Conservation (phyloP, 257 asterid species). For the Capsicum pubescens region DNA sequence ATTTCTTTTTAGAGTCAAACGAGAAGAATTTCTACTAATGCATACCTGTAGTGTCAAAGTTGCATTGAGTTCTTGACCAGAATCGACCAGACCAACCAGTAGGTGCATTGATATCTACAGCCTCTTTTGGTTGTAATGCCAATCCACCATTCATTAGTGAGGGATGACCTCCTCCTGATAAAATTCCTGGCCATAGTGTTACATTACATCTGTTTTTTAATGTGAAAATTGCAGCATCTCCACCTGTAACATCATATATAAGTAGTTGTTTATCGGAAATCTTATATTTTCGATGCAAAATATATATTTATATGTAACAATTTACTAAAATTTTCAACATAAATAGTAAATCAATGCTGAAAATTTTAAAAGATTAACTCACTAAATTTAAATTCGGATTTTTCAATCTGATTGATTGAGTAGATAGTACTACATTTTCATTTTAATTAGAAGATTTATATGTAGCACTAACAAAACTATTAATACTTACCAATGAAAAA, state of each 20-base stretch:
- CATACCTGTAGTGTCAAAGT: conserved; percentile 53
- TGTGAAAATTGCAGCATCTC: conserved; percentile 50
- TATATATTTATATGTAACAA: no score
- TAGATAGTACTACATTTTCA: neutral
- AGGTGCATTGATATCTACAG: conserved; percentile 43
- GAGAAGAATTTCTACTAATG: no score
- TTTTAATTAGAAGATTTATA: neutral
- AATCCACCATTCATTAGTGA: conserved; percentile 56
- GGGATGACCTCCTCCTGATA: conserved; percentile 53
- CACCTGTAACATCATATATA: neutral
- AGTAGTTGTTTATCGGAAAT: neutral
- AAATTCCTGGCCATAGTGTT: conserved; percentile 68
- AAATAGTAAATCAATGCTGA: no score
- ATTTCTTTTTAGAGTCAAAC: no score
- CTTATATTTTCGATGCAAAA: no score
- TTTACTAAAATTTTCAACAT: no score
- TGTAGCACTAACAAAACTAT: neutral
- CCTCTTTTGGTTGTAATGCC: conserved; percentile 38
- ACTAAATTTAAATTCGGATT: no score
- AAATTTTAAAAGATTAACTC: no score
- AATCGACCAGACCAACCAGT: conserved; percentile 82
- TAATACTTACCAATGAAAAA: neutral
- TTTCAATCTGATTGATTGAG: neutral
- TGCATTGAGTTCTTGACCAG: conserved; percentile 73
- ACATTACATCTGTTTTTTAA: conserved; percentile 51